These are phyloP conservation scores for Gonium pectorale DNA, from an alignment of 139 green algal species.

Conservation along the genomic window DNA sequence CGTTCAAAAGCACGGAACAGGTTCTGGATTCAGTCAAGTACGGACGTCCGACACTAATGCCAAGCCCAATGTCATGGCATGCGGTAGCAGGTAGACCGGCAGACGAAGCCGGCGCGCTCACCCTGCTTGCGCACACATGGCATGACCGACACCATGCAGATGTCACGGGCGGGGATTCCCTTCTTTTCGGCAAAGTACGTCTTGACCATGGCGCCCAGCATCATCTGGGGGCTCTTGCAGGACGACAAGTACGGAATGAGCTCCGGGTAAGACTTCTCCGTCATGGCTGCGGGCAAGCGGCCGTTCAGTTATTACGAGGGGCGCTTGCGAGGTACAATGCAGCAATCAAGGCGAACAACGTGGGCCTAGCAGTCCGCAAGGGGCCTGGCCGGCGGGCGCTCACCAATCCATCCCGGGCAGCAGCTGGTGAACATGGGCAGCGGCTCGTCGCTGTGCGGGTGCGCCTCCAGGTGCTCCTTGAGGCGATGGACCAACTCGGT, in stretches of 20 bases:
- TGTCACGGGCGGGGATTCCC: constrained; percentile 39
- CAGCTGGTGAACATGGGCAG: constrained; percentile 86
- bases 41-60: too few relatives aligned
- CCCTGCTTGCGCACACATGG: constrained; percentile 78
- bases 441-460: constrained; percentile 52
- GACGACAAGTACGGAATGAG: constrained; percentile 79
- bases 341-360: too few relatives aligned
- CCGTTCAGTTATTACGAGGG: not conserved
- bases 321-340: too few relatives aligned
- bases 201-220: constrained; percentile 78
- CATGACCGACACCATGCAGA: constrained; percentile 73
- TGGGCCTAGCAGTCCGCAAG: too few relatives aligned
- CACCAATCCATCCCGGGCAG: constrained; percentile 73
- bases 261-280: constrained; percentile 79
- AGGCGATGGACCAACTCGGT: constrained; percentile 45
- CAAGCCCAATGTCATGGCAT: too few relatives aligned
- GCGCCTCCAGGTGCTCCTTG: constrained; percentile 23
- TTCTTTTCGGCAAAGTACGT: constrained; percentile 67
- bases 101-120: not conserved
- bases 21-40: too few relatives aligned
- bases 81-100: too few relatives aligned
- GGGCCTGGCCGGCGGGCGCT: too few relatives aligned
- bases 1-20: too few relatives aligned
- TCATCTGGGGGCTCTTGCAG: constrained; percentile 80
- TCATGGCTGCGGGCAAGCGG: constrained; percentile 44